phyloP scores from a whole-genome alignment of 1,139 yeast species.

The Blastobotrys illinoisensis region DNA sequence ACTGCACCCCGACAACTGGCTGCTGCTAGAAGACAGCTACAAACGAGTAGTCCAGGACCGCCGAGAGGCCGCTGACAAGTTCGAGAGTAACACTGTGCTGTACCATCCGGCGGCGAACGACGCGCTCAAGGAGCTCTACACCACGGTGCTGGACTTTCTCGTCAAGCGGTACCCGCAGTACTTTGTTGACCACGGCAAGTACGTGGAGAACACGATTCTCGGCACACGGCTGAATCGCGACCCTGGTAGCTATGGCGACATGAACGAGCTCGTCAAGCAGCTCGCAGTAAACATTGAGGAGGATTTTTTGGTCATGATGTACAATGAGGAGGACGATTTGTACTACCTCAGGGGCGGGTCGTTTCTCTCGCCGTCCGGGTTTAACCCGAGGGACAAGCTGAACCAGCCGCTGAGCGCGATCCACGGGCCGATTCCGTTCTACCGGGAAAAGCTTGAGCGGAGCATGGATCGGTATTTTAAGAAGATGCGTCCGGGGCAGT shows the following conservation, averaged over 20 bases:
- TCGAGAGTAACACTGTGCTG: conserved; percentile 25
- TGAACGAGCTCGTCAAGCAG: conserved; percentile 37
- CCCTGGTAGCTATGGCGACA: conserved; percentile 8
- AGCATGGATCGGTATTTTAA: conserved; percentile 60
- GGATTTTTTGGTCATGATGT: conserved; percentile 55
- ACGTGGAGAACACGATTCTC: conserved; percentile 21
- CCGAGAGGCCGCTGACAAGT: conserved; percentile 30
- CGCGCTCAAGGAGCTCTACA: conserved; percentile 55
- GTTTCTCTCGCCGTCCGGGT: conserved; percentile 71
- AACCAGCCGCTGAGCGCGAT: conserved; percentile 36
- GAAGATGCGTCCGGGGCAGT: conserved; percentile 46
- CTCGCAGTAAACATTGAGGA: conserved; percentile 55
- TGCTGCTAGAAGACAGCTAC: conserved; percentile 63
- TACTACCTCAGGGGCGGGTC: conserved; percentile 60
- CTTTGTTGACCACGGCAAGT: conserved; percentile 31
- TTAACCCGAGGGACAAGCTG: conserved; percentile 55
- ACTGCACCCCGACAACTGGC: conserved; percentile 55
- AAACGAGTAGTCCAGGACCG: conserved; percentile 38
- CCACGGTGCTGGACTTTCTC: conserved; percentile 43
- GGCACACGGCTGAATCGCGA: conserved; percentile 20
- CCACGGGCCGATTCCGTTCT: conserved; percentile 62
- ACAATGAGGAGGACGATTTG: conserved; percentile 51
- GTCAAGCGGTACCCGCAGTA: conserved; percentile 56
- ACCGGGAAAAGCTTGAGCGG: conserved; percentile 46
- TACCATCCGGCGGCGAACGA: conserved; percentile 41